Evolutionary conservation across 2,329 filamentous ascomycete species (phyloP).

Genomic region (Xylariaceae sp.): DNA sequence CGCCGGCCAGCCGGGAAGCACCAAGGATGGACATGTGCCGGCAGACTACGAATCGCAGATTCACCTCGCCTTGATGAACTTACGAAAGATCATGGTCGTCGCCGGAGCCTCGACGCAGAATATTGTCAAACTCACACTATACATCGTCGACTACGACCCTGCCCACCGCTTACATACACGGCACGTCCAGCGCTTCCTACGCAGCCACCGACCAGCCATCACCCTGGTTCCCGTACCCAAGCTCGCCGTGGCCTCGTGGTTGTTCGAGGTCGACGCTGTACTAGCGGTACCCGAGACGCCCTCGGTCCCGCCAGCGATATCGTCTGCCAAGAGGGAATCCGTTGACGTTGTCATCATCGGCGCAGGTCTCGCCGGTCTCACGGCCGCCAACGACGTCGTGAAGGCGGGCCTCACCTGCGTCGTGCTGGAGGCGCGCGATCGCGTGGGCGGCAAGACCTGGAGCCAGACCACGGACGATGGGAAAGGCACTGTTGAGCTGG

Average conservation of each 20-base stretch:
- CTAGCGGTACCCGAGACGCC: slow-evolving; percentile 16
- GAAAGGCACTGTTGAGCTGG: slow-evolving; percentile 42
- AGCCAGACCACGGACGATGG: slow-evolving; percentile 28
- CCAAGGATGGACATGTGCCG: slow-evolving; percentile 28
- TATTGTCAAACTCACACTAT: slow-evolving; percentile 37
- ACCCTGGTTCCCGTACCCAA: slow-evolving; percentile 38
- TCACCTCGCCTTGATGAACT: slow-evolving; percentile 33
- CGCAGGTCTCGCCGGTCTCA: slow-evolving; percentile 37
- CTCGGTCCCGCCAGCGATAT: background rate
- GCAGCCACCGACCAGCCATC: slow-evolving; percentile 37
- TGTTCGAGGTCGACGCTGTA: slow-evolving; percentile 42
- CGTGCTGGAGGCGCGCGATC: slow-evolving; percentile 45
- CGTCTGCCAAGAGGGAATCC: background rate
- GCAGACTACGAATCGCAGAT: slow-evolving; percentile 37
- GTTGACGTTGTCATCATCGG: slow-evolving; percentile 38
- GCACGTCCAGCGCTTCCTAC: slow-evolving; percentile 31
- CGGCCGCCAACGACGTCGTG: slow-evolving; percentile 31
- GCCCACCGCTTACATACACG: slow-evolving; percentile 30
- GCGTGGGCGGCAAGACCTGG: slow-evolving; percentile 50
- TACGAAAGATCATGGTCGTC: slow-evolving; percentile 31
- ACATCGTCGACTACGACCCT: slow-evolving; percentile 40
- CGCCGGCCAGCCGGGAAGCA: slow-evolving; percentile 32
- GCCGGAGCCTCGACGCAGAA: slow-evolving; percentile 31
- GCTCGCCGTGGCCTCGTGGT: slow-evolving; percentile 33
- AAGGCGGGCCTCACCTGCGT: slow-evolving; percentile 33